Base-by-base conservation (phyloP, 2,329 filamentous ascomycete genomes). In the Neofusicoccum sp. region DNA sequence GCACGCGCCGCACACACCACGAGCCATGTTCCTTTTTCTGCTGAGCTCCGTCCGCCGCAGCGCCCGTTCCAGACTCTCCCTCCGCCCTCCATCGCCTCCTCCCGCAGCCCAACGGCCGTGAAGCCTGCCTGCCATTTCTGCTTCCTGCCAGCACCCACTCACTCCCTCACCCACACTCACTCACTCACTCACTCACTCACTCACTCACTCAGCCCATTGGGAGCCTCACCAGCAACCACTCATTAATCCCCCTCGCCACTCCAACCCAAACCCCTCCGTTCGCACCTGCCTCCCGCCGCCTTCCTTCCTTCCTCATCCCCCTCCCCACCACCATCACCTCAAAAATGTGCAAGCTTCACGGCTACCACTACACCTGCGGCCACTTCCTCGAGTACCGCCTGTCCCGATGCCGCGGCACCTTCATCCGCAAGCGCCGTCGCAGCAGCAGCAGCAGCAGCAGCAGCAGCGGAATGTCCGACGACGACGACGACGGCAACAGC, bases 271-370 rank as follows among this genome's bases (percentile, higher is more conserved):
- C 22, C 2, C 22, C 22, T 22, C 22, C 22, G 22, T 22, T 22
- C 6, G 14, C 36, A 14, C 5, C 36, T 22, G 6, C 14, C 37
- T 4, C 6, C 39, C 9, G 5, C 12, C 7, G 14, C 29, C 29
- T 9, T 16, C 37, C 28, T 14, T 3, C 34, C 50, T n/a, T 39
- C 50, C 28, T 11, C 39, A 22, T 9, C 45, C 36, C 29, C 54
- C 54, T 16, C 29, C 16, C 22, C 48, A 34, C 9, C 22, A 33
- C 39, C 52, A 22, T 4, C 22, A 22, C 3, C 29, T 36, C 9
- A 14, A 33, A 33, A 7, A 79, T 79, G 77, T 79, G 77, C 71
- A 77, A 76, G 47, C 68, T 72, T 31, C 65, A 73, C 11, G 67
- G 65, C 8, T 71, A 74, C 48, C 63, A 47, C 4, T 78, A 76